Base-by-base conservation (phyloP, 768 basidiomycete genomes). In the Lactarius psammicola region DNA sequence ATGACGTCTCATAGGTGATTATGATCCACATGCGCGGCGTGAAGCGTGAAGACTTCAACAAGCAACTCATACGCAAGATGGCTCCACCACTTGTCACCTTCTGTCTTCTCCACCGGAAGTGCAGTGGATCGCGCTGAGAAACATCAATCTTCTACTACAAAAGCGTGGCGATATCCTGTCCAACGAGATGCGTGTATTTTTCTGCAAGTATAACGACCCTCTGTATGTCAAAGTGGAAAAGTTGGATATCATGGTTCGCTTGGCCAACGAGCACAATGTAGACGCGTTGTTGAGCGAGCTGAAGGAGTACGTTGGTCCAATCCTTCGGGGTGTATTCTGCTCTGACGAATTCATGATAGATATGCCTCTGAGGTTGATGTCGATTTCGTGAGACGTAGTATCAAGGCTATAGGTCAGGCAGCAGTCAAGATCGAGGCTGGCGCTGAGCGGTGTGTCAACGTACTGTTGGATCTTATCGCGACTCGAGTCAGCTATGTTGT, bases 151-250 rank as follows among this genome's bases (percentile, higher is more conserved):
- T 33, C 82, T 99, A 31, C 85, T 99, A 2, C 96, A 99, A 77
- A 96, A 96, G 73, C 88, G 94, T 4, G 78, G 93, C 2, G 94
- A 95, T 68, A 82, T 97, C 65, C 84, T 99, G 10, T 85, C 89
- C 8, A 97, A 92, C 76, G 96, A 99, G 76, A 95, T 99, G 93
- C 85, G 95, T 54, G 97, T 99, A 23, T 99, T 99, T 76, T 99
- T 98, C 82, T 98, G 96, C 87, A 99, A 99, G 77, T 98, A 99
- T 79, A 98, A 98, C 73, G 96, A 99, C 73, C 96, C 96, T 6
- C 79, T 96, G n/a, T 99, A 98, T 73, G 95, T 98, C 75, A 99
- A 99, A 77, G 86, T 98, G 60, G 97, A 98, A 77, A 98, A 99
- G 77, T 79, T 99, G 70, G 97, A 98, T 71, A 97, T 98, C 74